These are phyloP conservation scores for Collybia sp. DNA, from an alignment of 768 basidiomycete genomes.

Conservation along the genomic window DNA sequence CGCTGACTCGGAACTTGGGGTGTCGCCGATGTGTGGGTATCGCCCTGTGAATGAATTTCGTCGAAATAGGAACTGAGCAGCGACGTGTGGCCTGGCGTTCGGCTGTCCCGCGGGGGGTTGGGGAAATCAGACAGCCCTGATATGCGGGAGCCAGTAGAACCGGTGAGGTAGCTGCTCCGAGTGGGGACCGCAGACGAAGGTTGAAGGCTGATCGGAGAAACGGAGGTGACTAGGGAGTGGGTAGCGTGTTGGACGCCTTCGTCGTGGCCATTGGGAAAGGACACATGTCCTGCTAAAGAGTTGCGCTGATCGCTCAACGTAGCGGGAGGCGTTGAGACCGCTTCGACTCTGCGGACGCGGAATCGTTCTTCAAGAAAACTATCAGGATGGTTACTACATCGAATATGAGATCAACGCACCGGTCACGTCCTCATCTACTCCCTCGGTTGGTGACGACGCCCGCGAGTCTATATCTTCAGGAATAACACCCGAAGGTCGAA, in stretches of 20 bases:
- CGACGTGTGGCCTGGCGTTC: slow-evolving; percentile 30
- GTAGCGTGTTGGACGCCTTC: slow-evolving; percentile 1
- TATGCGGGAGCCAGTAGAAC: slow-evolving; percentile 61
- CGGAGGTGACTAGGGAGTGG: not conserved
- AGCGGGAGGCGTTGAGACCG: slow-evolving; percentile 45
- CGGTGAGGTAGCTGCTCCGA: slow-evolving; percentile 59
- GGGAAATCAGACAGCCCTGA: slow-evolving; percentile 74
- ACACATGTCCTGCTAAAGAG: slow-evolving; percentile 34
- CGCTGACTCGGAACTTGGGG: too few species aligned
- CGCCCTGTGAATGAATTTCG: too few species aligned
- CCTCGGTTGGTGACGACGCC: slow-evolving; percentile 33
- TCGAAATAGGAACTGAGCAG: slow-evolving; percentile 43
- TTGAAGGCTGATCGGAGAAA: slow-evolving; percentile 18
- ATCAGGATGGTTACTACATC: slow-evolving; percentile 1
- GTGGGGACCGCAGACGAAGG: slow-evolving; percentile 27
- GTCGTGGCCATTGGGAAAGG: slow-evolving; percentile 12
- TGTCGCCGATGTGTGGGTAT: too few species aligned
- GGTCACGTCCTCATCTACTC: slow-evolving; percentile 33
- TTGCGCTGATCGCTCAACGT: slow-evolving; percentile 30
- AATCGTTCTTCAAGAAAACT: slow-evolving; percentile 30
- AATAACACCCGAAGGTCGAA: slow-evolving; percentile 35
- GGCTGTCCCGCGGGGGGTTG: slow-evolving; percentile 46
- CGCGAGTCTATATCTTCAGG: slow-evolving; percentile 48
- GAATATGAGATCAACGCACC: slow-evolving; percentile 21
- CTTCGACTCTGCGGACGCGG: slow-evolving; percentile 48